These are phyloP conservation scores for Mantamonas sphyraenae DNA, from an alignment of 78 protist genomes.

Conservation along the genomic window DNA sequence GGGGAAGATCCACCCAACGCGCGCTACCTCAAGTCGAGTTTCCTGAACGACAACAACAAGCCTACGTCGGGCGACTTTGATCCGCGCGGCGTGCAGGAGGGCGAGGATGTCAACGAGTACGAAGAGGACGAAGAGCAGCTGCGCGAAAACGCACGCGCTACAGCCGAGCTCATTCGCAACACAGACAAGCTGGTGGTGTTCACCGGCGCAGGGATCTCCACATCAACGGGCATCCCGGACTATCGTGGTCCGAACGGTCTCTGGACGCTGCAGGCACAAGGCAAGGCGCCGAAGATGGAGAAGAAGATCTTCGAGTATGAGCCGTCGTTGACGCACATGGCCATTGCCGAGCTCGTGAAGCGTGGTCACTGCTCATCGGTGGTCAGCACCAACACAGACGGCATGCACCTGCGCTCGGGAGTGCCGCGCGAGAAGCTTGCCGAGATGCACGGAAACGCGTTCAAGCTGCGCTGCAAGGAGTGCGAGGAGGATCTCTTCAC, in stretches of 20 bases:
- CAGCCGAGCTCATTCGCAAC: neutral
- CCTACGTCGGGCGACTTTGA: too few relatives aligned
- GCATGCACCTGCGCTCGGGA: conserved; percentile 29
- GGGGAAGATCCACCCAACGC: too few relatives aligned
- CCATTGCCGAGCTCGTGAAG: conserved; percentile 10
- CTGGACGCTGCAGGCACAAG: conserved; percentile 38
- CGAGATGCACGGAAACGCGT: conserved; percentile 23
- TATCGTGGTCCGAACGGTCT: conserved; percentile 55
- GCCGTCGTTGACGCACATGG: conserved; percentile 31
- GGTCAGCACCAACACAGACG: conserved; percentile 25
- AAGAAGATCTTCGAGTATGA: neutral
- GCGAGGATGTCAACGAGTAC: too few relatives aligned
- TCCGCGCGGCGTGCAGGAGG: too few relatives aligned
- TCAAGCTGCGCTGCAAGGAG: neutral
- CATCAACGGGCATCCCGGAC: conserved; percentile 52
- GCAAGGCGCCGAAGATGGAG: neutral
- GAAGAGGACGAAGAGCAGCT: too few relatives aligned
- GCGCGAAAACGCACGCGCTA: too few relatives aligned
- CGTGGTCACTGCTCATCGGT: conserved; percentile 3
- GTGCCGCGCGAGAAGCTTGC: neutral
- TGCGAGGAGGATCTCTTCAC: too few relatives aligned
- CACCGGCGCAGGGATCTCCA: conserved; percentile 69
- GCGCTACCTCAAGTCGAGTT: too few relatives aligned
- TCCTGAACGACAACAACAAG: too few relatives aligned
- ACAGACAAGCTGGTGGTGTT: neutral